phyloP scores from a whole-genome alignment of 805 yeast genomes.

The Kuraishia piskuri region DNA sequence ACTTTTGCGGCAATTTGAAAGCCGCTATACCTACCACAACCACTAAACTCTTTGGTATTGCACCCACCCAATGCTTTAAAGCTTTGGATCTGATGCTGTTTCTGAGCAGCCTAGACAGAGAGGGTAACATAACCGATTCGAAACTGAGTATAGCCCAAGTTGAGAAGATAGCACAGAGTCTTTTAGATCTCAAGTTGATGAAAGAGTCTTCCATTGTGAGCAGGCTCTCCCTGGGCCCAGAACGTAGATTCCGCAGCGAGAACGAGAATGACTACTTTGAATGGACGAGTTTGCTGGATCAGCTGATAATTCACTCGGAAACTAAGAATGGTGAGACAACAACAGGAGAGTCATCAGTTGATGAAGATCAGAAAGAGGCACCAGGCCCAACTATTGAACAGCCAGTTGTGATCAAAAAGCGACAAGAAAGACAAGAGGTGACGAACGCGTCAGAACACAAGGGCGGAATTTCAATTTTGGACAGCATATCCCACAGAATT shows the following conservation, averaged over 20 bases:
- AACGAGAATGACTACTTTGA: conserved; percentile 9
- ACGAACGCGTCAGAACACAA: background rate
- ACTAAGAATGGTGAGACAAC: background rate
- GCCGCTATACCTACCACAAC: background rate
- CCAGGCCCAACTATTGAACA: background rate
- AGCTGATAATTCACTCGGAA: conserved; percentile 1
- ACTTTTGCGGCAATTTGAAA: background rate
- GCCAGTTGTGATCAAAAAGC: background rate
- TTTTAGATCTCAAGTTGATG: conserved; percentile 8
- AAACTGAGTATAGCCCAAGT: conserved; percentile 7
- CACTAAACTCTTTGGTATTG: background rate
- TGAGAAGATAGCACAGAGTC: conserved; percentile 10
- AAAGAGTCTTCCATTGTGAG: background rate
- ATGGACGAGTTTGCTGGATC: conserved; percentile 10
- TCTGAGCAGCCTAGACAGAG: background rate
- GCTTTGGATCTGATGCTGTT: background rate
- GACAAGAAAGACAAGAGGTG: background rate
- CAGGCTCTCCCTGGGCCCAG: background rate
- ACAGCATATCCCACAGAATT: background rate
- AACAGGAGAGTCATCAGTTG: background rate
- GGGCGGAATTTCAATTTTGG: background rate
- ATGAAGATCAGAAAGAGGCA: background rate
- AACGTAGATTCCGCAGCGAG: conserved; percentile 11
- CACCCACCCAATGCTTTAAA: background rate
- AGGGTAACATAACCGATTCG: background rate